Conservation (phyloP, 2,329 filamentous ascomycete genomes). For the Fusarium oligoseptatum region DNA sequence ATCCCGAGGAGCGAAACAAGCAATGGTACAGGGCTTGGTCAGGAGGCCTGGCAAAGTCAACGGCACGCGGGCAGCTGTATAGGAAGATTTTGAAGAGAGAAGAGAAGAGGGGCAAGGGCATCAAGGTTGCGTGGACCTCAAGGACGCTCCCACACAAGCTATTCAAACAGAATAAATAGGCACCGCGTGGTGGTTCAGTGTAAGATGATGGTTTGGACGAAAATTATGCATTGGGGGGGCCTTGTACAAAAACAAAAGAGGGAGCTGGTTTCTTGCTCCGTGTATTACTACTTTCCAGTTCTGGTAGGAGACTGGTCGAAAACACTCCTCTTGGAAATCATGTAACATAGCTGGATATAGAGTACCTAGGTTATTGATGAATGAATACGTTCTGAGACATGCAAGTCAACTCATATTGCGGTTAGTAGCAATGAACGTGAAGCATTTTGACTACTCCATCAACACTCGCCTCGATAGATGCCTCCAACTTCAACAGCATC, state of each 20-base stretch:
- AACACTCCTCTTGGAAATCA: conserved; percentile 15
- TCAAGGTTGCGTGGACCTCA: conserved; percentile 63
- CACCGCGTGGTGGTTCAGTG: not conserved
- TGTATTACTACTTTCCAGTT: conserved; percentile 27
- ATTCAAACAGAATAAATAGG: not conserved
- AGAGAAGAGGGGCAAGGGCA: conserved; percentile 60
- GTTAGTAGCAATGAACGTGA: not conserved
- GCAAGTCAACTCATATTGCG: not conserved
- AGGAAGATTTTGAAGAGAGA: conserved; percentile 67
- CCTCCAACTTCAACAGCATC: not conserved
- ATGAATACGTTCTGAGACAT: not conserved
- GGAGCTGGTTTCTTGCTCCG: conserved; percentile 15
- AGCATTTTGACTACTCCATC: not conserved
- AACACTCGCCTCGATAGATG: not conserved
- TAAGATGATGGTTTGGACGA: conserved; percentile 1
- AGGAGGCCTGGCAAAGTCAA: conserved; percentile 57
- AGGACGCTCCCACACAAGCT: conserved; percentile 27
- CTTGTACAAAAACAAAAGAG: not conserved
- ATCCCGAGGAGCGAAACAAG: conserved; percentile 56
- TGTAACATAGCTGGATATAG: conserved; percentile 20
- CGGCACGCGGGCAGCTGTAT: conserved; percentile 68
- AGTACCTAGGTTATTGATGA: not conserved
- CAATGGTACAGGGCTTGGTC: conserved; percentile 63
- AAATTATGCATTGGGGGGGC: not conserved
- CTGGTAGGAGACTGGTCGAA: not conserved